These are phyloP conservation scores for Russula sp. DNA, from an alignment of 768 basidiomycete species.

Conservation along the genomic window DNA sequence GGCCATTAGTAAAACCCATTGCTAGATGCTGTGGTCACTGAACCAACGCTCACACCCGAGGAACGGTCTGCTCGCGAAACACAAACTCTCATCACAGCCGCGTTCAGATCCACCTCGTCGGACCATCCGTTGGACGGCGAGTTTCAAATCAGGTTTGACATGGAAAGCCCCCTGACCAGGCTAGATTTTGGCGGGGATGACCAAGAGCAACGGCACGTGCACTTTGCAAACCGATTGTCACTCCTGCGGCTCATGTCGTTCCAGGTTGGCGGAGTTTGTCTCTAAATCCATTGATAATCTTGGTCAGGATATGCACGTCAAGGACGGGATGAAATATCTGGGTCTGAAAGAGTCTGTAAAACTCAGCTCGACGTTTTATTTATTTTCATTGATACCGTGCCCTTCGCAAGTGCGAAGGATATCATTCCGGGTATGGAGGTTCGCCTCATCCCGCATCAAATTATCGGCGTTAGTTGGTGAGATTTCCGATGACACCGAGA, in stretches of 20 bases:
- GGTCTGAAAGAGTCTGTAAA: slow-evolving; percentile 43
- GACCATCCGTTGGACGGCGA: not conserved
- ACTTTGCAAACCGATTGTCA: not conserved
- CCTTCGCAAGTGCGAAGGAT: slow-evolving; percentile 40
- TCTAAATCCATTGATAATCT: slow-evolving; percentile 53
- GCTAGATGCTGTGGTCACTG: slow-evolving; percentile 9
- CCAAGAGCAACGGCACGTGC: slow-evolving; percentile 43
- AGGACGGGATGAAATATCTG: slow-evolving; percentile 47
- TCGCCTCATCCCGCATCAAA: slow-evolving; percentile 65
- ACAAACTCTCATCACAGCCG: slow-evolving; percentile 2
- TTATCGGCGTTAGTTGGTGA: slow-evolving; percentile 70
- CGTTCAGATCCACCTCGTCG: not conserved
- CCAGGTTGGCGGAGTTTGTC: slow-evolving; percentile 58
- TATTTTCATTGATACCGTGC: slow-evolving; percentile 5
- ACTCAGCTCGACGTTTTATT: not conserved
- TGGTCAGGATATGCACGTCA: slow-evolving; percentile 46
- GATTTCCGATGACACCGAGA: slow-evolving; percentile 11
- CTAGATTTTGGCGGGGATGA: slow-evolving; percentile 57
- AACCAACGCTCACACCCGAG: slow-evolving; percentile 12
- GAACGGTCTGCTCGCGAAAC: slow-evolving; percentile 5
- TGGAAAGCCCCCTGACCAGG: slow-evolving; percentile 40
- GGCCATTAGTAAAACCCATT: not conserved
- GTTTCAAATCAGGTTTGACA: slow-evolving; percentile 48
- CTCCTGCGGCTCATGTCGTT: not conserved
- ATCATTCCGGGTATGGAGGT: slow-evolving; percentile 65